phyloP scores from a whole-genome alignment of 2,329 filamentous ascomycete genomes.

The Juglanconis oblonga region DNA sequence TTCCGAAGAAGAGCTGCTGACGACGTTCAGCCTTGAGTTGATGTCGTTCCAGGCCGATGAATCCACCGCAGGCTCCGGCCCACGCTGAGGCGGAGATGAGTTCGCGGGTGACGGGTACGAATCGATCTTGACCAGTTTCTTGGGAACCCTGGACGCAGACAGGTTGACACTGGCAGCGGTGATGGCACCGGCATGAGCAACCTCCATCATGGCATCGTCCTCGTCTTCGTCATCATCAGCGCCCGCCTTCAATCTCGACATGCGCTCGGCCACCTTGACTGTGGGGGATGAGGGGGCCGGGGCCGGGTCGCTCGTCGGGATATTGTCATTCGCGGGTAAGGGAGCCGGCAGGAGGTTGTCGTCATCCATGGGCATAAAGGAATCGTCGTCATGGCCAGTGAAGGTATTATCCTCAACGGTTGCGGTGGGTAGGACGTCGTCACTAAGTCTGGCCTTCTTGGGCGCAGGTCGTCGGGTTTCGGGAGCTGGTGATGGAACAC shows the following conservation, averaged over 20 bases:
- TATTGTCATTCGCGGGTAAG: constrained; percentile 34
- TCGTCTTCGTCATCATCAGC: constrained; percentile 64
- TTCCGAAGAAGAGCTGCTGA: constrained; percentile 69
- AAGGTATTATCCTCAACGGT: constrained; percentile 51
- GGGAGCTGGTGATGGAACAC: constrained; percentile 74
- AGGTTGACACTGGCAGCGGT: constrained; percentile 77
- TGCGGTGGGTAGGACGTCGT: constrained; percentile 46
- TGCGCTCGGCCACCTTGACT: constrained; percentile 73
- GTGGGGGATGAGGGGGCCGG: constrained; percentile 79
- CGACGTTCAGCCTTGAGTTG: constrained; percentile 79
- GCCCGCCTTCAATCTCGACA: constrained; percentile 50
- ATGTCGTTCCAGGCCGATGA: constrained; percentile 86
- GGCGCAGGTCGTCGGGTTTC: constrained; percentile 46
- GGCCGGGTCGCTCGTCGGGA: constrained; percentile 80
- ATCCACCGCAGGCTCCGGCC: constrained; percentile 60
- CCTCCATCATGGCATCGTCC: constrained; percentile 82
- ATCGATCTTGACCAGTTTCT: constrained; percentile 68
- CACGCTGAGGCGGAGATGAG: constrained; percentile 69
- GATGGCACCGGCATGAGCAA: constrained; percentile 71
- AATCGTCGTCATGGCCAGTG: constrained; percentile 55
- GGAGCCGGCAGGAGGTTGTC: constrained; percentile 51
- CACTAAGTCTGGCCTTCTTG: constrained; percentile 57
- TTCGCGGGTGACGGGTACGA: constrained; percentile 68
- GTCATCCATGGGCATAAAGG: constrained; percentile 51
- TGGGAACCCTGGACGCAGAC: constrained; percentile 72